Evolutionary conservation across 768 basidiomycete species (phyloP).

Genomic region (Lactifluus volemus): DNA sequence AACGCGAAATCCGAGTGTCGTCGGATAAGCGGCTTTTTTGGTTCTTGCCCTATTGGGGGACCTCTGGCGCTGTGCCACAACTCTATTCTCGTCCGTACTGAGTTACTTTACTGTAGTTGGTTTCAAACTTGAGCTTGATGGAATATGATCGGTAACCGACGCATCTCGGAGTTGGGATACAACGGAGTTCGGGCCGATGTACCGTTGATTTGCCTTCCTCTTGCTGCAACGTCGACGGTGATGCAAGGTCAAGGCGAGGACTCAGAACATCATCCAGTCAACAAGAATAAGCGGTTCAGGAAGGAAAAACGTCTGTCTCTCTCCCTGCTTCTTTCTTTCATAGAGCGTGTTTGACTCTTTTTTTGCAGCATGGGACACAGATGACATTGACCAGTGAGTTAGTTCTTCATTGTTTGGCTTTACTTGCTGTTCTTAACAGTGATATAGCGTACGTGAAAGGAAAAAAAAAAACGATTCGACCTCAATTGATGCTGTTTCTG

Average conservation of each 20-base stretch:
- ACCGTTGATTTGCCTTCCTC: background rate
- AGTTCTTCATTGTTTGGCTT: background rate
- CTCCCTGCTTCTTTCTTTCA: slow-evolving; percentile 13
- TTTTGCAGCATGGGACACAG: slow-evolving; percentile 89
- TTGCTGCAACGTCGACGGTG: too few relatives aligned
- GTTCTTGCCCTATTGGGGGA: too few relatives aligned
- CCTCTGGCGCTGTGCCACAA: background rate
- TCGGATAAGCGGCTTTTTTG: too few relatives aligned
- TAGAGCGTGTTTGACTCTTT: too few relatives aligned
- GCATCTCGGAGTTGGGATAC: background rate
- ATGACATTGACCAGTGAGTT: slow-evolving; percentile 95
- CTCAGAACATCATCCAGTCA: slow-evolving; percentile 29
- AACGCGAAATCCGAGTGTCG: too few relatives aligned
- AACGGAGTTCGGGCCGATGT: background rate
- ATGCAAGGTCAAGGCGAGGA: slow-evolving; percentile 2
- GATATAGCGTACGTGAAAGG: slow-evolving; percentile 26
- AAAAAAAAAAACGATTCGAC: background rate
- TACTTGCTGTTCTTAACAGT: background rate
- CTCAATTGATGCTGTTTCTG: background rate
- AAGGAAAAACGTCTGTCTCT: slow-evolving; percentile 87
- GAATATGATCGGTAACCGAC: too few relatives aligned
- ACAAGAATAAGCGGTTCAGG: slow-evolving; percentile 82
- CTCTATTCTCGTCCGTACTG: too few relatives aligned
- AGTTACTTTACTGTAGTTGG: too few relatives aligned
- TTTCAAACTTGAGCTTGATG: too few relatives aligned